These are phyloP conservation scores for Aspergillus leporis DNA, from an alignment of 495 filamentous ascomycete genomes.

Conservation along the genomic window DNA sequence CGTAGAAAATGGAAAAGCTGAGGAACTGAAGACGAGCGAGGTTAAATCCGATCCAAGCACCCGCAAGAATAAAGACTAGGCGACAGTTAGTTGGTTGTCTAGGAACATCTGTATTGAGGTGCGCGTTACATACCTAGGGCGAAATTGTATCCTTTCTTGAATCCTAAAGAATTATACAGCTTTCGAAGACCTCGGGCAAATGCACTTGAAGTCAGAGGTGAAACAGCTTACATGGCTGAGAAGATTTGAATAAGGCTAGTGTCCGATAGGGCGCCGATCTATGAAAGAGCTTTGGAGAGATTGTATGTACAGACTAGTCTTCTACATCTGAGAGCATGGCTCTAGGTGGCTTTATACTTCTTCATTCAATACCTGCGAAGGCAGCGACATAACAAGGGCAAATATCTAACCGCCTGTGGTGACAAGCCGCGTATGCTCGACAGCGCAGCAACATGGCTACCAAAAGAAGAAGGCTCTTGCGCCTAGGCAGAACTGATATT, in stretches of 20 bases:
- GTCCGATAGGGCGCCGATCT: neutral
- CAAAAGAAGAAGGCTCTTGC: too few relatives aligned
- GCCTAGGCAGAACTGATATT: too few relatives aligned
- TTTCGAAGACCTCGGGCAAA: neutral
- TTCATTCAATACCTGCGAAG: too few relatives aligned
- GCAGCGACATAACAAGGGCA: too few relatives aligned
- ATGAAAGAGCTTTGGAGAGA: neutral
- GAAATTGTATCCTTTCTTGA: constrained; percentile 7
- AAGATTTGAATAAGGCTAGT: neutral
- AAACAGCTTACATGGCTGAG: neutral
- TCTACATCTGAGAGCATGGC: too few relatives aligned
- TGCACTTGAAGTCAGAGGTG: neutral
- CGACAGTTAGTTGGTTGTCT: neutral
- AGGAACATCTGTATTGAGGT: neutral
- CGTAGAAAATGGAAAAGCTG: constrained; percentile 1
- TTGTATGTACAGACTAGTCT: neutral
- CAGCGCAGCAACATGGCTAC: too few relatives aligned
- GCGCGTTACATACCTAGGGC: neutral
- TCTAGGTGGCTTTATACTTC: too few relatives aligned
- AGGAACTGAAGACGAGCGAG: constrained; percentile 4
- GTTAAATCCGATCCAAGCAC: constrained; percentile 1
- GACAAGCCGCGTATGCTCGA: too few relatives aligned
- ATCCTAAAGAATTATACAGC: constrained; percentile 2
- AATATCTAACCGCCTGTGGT: too few relatives aligned
- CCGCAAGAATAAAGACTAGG: constrained; percentile 3